Evolutionary conservation across 2,329 filamentous ascomycete genomes (phyloP).

Genomic region (Phialophora chinensis): DNA sequence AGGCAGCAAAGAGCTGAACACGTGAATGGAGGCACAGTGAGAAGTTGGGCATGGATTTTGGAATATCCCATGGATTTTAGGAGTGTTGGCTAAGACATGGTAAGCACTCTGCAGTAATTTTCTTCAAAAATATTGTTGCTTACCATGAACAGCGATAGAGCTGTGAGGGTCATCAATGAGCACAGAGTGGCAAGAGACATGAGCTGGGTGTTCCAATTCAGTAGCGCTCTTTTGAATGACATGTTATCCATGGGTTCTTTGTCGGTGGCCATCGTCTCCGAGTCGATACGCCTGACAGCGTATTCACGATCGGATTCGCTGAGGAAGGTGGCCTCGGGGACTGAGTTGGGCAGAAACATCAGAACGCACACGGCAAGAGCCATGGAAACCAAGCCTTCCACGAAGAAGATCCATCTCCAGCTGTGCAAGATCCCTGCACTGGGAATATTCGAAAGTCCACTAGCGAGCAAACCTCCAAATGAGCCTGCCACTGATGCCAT

Average conservation of each 20-base stretch:
- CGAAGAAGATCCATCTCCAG: conserved; percentile 63
- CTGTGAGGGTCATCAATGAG: conserved; percentile 41
- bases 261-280: background rate
- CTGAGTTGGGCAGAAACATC: conserved; percentile 47
- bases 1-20: conserved; percentile 47
- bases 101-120: background rate
- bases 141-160: conserved; percentile 48
- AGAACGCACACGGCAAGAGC: conserved; percentile 45
- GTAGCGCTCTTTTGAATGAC: conserved; percentile 3
- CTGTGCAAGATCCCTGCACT: conserved; percentile 53
- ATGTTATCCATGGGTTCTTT: background rate
- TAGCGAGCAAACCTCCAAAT: conserved; percentile 59
- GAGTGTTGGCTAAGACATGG: conserved; percentile 42
- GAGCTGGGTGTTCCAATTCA: conserved; percentile 9
- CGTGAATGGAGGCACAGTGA: conserved; percentile 50
- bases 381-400: conserved; percentile 51
- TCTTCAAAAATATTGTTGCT: background rate
- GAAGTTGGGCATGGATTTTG: conserved; percentile 47
- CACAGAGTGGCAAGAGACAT: conserved; percentile 10
- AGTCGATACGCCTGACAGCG: conserved; percentile 39
- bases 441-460: conserved; percentile 57
- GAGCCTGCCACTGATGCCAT: conserved; percentile 47
- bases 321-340: conserved; percentile 46
- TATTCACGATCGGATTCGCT: conserved; percentile 44
- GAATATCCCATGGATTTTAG: conserved; percentile 49